Evolutionary conservation across 1,284 basidiomycete genomes (phyloP), one percentile per base, ranked within the genome.

Genomic region (Pisolithus thermaeus): DNA sequence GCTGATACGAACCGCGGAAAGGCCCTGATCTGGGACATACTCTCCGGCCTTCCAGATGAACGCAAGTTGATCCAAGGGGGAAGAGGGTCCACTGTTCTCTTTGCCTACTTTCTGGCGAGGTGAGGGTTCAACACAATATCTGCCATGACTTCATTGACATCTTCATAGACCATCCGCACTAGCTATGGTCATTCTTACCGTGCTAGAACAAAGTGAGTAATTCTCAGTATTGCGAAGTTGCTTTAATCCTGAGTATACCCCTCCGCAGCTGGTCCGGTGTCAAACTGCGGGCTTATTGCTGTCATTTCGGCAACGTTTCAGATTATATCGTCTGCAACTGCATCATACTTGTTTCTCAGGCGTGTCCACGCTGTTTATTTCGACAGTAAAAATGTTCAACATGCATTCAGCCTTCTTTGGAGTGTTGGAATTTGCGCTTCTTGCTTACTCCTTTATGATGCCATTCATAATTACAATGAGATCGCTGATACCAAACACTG

Each of bases 301-400:
- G 38, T 55, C 7, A 55, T 55, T 35, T 25, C 59, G 37, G 47
- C 40, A 32, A 28, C 54, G 47, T 58, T 58, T 50, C 64, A 58
- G 56, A 41, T 62, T 12, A 32, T 65, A 16, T 51, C 59, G 39
- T 53, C 59, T 7, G 54, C 59, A 37, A 52, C 58, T 3, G 60
- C 64, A 0, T 61, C 64, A 1, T 59, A 64, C 47, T 67, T 70
- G 42, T 69, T 70, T 48, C 61, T 65, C 55, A 59, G 59, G 50
- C 67, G 69, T n/a, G 58, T 68, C 27, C 59, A 64, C 39, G 69
- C 61, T 3, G 51, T 69, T 9, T 65, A 61, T 45, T 18, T 47
- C 32, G 25, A 52, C 7, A 54, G 58, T 18, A 56, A 46, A 41
- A n/a, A 56, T 8, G 46, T 61, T 46, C 32, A 54, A 35, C 27